Evolutionary conservation across 257 asterid species (phyloP).

Genomic region (Scutellaria minor): DNA sequence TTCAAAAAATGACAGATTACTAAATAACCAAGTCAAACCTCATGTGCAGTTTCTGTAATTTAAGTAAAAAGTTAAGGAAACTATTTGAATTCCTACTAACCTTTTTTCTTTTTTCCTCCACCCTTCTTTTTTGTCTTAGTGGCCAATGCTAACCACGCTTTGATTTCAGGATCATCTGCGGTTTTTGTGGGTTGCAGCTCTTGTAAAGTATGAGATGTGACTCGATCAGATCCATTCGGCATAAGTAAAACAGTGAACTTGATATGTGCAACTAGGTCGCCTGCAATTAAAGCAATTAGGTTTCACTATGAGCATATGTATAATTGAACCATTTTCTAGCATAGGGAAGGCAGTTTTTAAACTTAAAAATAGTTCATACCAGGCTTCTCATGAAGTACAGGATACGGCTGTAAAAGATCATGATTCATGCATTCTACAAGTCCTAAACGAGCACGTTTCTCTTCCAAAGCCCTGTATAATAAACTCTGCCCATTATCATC

Average conservation of each 20-base stretch:
- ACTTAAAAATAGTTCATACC: conserved; percentile 46
- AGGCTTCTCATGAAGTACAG: conserved; percentile 92
- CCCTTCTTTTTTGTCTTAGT: conserved; percentile 90
- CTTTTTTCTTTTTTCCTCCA: conserved; percentile 97
- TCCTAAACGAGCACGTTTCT: conserved; percentile 90
- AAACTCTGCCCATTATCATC: conserved; percentile 19
- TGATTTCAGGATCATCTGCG: conserved; percentile 80
- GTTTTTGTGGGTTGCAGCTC: conserved; percentile 75
- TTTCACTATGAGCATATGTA: neutral
- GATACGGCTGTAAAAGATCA: conserved; percentile 93
- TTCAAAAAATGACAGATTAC: no score
- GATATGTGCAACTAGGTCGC: conserved; percentile 89
- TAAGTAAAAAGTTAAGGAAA: neutral
- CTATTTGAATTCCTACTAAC: conserved; percentile 39
- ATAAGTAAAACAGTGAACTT: conserved; percentile 87
- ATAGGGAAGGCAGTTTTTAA: neutral
- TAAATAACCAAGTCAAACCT: no score
- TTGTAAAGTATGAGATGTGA: conserved; percentile 86
- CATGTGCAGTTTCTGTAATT: no score
- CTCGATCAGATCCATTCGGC: conserved; percentile 94
- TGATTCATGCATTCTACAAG: conserved; percentile 90
- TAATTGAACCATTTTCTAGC: neutral
- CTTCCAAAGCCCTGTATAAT: conserved; percentile 84
- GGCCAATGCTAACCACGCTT: conserved; percentile 73
- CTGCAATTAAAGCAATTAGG: conserved; percentile 46